These are phyloP conservation scores for Begonia peltatifolia DNA, from an alignment of 306 rosid species.

Conservation along the genomic window DNA sequence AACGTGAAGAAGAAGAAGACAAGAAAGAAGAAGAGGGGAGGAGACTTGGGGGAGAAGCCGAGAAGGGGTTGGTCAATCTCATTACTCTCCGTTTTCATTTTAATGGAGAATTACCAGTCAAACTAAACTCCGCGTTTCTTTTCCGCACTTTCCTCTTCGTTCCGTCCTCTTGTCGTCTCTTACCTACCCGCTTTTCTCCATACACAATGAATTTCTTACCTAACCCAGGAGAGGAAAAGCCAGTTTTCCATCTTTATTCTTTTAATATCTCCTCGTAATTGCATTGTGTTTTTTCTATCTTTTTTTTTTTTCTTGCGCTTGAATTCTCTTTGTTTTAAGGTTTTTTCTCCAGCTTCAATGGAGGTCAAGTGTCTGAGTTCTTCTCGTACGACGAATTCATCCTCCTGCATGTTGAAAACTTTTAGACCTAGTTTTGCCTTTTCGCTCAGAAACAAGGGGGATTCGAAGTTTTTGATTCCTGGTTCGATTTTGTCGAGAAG, in stretches of 20 bases:
- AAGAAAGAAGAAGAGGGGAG: too few relatives aligned
- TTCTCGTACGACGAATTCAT: not conserved
- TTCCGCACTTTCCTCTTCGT: too few relatives aligned
- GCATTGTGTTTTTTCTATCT: not conserved
- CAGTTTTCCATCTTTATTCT: not conserved
- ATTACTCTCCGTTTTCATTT: too few relatives aligned
- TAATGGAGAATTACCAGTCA: too few relatives aligned
- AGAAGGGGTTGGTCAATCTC: too few relatives aligned
- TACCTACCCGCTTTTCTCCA: not conserved
- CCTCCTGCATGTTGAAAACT: conserved; percentile 1
- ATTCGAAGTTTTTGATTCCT: not conserved
- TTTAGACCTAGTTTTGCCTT: conserved; percentile 6
- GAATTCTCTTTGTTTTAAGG: not conserved
- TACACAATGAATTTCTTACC: not conserved
- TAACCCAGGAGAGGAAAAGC: not conserved
- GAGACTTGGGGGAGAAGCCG: too few relatives aligned
- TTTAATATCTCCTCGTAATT: not conserved
- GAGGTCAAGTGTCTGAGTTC: not conserved
- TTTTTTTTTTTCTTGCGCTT: not conserved
- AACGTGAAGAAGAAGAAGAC: too few relatives aligned
- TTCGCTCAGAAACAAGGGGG: not conserved
- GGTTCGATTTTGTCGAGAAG: not conserved
- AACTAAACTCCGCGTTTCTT: too few relatives aligned
- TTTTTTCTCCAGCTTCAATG: not conserved
- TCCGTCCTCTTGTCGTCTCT: too few relatives aligned